Evolutionary conservation across 2,329 filamentous ascomycete species (phyloP), one percentile per base, ranked within the genome.

Genomic region (Talaromyces sp.): DNA sequence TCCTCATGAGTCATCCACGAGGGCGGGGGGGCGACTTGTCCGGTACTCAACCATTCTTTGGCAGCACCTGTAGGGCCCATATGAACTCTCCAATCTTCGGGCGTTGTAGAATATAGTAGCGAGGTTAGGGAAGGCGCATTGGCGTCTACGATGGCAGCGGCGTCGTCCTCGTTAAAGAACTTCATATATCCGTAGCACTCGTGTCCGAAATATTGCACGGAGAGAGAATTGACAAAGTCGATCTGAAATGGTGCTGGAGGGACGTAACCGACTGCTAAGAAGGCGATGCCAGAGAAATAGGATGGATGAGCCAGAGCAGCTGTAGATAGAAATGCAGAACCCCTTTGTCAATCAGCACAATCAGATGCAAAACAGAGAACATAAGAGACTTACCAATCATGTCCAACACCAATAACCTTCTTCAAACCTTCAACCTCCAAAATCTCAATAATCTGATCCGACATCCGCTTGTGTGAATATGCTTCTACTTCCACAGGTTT

Each of bases 381-480:
- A 22, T 2, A 22, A 22, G 22, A 22, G 22, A 22, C 22, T 2
- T 0, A 22, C 63, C 63, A 65, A 10, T 74, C 72, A 52, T 74
- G 73, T 1, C 64, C 70, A 4, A 75, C 68, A 2, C 67, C 69
- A 62, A 72, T 67, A 8, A 70, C 68, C 19, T 47, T 64, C 2
- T 24, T 22, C 1, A 74, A 22, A 0, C 65, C 56, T 57, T 75
- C 73, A 43, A 66, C 35, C 24, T 76, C 69, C 7, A 81, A 63
- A 6, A 81, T 69, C 31, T 76, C 73, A 11, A 72, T 58, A 11
- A 81, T 69, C 19, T 81, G 74, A 0, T 63, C 66, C 0, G 71
- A 69, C 73, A 80, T 77, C 2, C 45, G 60, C 49, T 74, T 74
- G 37, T 72, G 63, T 13, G 67, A 69, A 60, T 80, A 79, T 0